Evolutionary conservation across 177 flowering plant species (phyloP), one percentile per base, ranked within the genome.

Genomic region (Vitis hybrid): DNA sequence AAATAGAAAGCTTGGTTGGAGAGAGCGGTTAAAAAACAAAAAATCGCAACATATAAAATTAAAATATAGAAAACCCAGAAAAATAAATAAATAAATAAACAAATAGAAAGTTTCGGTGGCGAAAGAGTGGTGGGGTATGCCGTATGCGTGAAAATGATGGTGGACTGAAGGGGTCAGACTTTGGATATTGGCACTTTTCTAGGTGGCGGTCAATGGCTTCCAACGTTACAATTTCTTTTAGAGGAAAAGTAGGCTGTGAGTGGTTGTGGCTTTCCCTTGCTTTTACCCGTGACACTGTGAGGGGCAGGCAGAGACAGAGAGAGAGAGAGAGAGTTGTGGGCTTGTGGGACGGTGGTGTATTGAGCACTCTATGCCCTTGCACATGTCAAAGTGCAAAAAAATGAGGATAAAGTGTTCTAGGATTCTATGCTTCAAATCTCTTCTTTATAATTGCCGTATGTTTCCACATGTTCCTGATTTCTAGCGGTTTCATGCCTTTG

Each of bases 141-240:
- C 29, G 29, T 18, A 19, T 2, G 7, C 55, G 22, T 63, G 22
- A 56, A 34, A 67, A 18, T 50, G 65, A 69, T 52, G 59, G 50
- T 26, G 59, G 26, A n/a, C 53, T 26, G 59, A 70, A 20, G 60
- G 62, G 16, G 60, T 50, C 34, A 19, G 67, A 12, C 67, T 64
- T 39, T 14, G 5, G 18, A 14, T 55, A 15, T 55, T 55, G 16
- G 59, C 9, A n/a, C 59, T 55, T 55, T 55, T 55, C 59, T 55
- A 39, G 45, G 45, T 39, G 45, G 45, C 20, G 1, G 48, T 49
- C 67, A 16, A 22, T 49, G 50, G 57, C 20, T 65, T 34, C 73
- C 68, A 71, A 71, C 74, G 74, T 71, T 71, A 63, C 58, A 71
- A 56, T 71, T 71, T 71, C 65, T 64, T 64, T 71, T 8, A 15